Conservation (phyloP, 2,329 filamentous ascomycete genomes). For the Penicillium sumatraense region DNA sequence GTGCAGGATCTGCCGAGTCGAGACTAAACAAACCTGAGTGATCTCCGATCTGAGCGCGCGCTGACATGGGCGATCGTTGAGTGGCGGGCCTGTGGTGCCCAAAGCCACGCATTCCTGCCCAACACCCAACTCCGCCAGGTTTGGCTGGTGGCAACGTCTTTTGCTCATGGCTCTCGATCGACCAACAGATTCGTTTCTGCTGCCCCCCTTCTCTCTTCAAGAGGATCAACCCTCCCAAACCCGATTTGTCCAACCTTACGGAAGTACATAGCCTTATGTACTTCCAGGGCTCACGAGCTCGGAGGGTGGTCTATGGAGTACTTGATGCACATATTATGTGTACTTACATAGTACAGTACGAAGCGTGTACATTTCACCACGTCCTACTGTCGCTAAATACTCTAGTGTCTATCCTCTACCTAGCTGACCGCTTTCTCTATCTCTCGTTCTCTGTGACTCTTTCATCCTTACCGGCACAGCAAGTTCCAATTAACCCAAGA, state of each 20-base stretch:
- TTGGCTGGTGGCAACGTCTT: constrained; percentile 24
- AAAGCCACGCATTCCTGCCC: constrained; percentile 46
- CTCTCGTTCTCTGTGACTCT: background rate
- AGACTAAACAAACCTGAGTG: constrained; percentile 11
- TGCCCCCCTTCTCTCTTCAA: constrained; percentile 3
- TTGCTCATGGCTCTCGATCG: constrained; percentile 11
- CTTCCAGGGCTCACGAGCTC: constrained; percentile 14
- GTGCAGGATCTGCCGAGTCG: constrained; percentile 14
- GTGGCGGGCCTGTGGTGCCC: constrained; percentile 33
- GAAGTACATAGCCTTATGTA: no score
- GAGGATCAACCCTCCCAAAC: constrained; percentile 15
- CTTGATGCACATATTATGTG: no score
- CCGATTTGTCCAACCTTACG: constrained; percentile 19
- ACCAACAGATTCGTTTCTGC: constrained; percentile 18
- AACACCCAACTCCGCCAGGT: constrained; percentile 28
- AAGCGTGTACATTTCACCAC: background rate
- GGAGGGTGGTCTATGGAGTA: background rate
- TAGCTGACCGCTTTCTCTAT: constrained; percentile 15
- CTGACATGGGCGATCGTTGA: constrained; percentile 26
- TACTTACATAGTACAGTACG: no score
- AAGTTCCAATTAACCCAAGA: constrained; percentile 11
- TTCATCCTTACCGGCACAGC: background rate
- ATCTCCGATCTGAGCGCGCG: constrained; percentile 24
- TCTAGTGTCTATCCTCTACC: background rate
- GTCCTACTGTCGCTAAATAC: background rate